These are phyloP conservation scores for Amylostereum areolatum DNA, from an alignment of 1,284 basidiomycete genomes.

Conservation along the genomic window DNA sequence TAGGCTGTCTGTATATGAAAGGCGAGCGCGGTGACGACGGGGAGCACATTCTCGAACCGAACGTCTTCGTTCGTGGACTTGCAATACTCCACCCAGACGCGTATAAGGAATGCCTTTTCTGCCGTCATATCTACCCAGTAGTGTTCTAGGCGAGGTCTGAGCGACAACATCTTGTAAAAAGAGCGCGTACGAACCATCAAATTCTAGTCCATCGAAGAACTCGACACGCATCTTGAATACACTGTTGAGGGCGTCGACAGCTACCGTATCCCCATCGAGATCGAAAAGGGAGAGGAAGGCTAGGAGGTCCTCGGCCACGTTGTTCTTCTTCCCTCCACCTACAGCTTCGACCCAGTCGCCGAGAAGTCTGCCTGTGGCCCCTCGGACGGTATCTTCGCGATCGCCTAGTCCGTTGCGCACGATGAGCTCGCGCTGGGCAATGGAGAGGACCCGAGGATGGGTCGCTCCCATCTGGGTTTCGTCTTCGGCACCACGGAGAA, in stretches of 20 bases:
- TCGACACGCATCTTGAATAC: slow-evolving; percentile 59
- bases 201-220: slow-evolving; percentile 60
- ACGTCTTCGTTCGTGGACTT: slow-evolving; percentile 57
- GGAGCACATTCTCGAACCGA: slow-evolving; percentile 72
- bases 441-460: slow-evolving; percentile 65
- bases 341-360: slow-evolving; percentile 47
- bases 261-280: slow-evolving; percentile 49
- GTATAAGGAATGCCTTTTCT: slow-evolving; percentile 79
- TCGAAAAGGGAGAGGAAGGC: slow-evolving; percentile 65
- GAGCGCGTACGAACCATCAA: slow-evolving; percentile 51
- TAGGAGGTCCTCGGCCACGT: slow-evolving; percentile 27
- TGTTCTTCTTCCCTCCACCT: slow-evolving; percentile 11
- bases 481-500: slow-evolving; percentile 5
- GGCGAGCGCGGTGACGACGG: slow-evolving; percentile 86
- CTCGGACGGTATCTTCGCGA: slow-evolving; percentile 76
- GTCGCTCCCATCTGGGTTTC: slow-evolving; percentile 42
- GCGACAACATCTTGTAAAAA: background rate
- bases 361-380: slow-evolving; percentile 76
- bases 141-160: slow-evolving; percentile 36
- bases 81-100: slow-evolving; percentile 83
- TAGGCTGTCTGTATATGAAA: slow-evolving; percentile 81
- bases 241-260: slow-evolving; percentile 62
- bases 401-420: slow-evolving; percentile 85
- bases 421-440: slow-evolving; percentile 74
- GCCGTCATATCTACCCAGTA: slow-evolving; percentile 80